A percentile compares a stretch with the other conserved stretches of the same genome.
Evolutionary conservation across 1,139 yeast species (phyloP).

Genomic region (Pichia inconspicua): DNA sequence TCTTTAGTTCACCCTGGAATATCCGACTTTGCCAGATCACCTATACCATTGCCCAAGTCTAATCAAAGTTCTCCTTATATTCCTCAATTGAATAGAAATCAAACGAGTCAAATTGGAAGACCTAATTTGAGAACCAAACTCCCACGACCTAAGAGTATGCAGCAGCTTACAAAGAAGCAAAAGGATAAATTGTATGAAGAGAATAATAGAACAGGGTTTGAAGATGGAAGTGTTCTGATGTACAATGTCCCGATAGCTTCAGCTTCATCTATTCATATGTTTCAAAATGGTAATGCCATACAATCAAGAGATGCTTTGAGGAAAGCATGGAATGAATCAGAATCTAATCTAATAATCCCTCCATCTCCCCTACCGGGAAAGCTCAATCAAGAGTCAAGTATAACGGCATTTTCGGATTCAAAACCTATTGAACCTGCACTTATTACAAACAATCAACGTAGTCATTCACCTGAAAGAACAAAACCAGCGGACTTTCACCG

Average conservation of each 20-base stretch:
- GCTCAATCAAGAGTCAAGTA: conserved; percentile 2
- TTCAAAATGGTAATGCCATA: conserved; percentile 18
- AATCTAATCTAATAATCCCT: conserved; percentile 16
- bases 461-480: conserved; percentile 34
- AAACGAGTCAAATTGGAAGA: conserved; percentile 6
- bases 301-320: conserved; percentile 21
- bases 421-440: not conserved
- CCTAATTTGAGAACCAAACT: conserved; percentile 9
- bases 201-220: conserved; percentile 26
- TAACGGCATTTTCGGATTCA: not conserved
- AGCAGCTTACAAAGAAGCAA: conserved; percentile 31
- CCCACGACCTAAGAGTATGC: conserved; percentile 24
- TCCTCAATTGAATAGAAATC: not conserved
- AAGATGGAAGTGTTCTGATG: conserved; percentile 32
- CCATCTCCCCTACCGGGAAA: conserved; percentile 28
- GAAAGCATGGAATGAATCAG: conserved; percentile 22
- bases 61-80: conserved; percentile 11
- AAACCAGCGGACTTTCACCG: conserved; percentile 28
- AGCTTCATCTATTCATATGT: conserved; percentile 30
- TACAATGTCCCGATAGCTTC: conserved; percentile 44
- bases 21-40: not conserved
- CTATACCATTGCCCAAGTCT: conserved; percentile 12
- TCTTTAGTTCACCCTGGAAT: conserved; percentile 2
- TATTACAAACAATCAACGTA: not conserved
- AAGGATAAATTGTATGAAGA: conserved; percentile 39